Base-by-base conservation (phyloP, 1,284 basidiomycete genomes). In the Rhizoctonia solani region DNA sequence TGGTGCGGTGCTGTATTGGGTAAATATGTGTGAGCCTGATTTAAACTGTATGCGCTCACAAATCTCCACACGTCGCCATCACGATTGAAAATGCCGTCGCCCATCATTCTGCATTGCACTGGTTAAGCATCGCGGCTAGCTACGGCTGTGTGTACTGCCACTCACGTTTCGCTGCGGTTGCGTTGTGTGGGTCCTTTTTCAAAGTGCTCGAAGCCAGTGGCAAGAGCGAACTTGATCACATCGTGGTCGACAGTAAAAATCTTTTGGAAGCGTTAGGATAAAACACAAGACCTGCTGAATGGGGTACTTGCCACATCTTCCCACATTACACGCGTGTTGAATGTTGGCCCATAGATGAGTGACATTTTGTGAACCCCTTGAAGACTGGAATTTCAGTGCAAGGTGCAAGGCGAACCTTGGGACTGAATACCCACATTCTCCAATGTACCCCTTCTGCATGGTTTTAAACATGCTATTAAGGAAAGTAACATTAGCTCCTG, bases 51-150 rank as follows among this genome's bases (percentile, higher is more conserved):
- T 30, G 37, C 41, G 63, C 68, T 61, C 37, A 69, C 68, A 37
- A 58, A 56, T 63, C 67, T 69, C 65, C 69, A 69, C 16, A 53
- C 19, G 2, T 61, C 68, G 1, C 80, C 80, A 61, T 81, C 81
- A n/a, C 78, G 78, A 67, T 82, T 82, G 71, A 83, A 83, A 14
- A 82, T 79, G 0, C 81, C 80, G 4, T 79, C 79, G 54, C 83
- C 83, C 13, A 85, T 76, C 16, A 85, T 70, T 1, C 78, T 76
- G 30, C 72, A 68, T 34, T 80, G 72, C 67, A 78, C 76, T 5
- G 74, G 72, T 70, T 72, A 54, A 47, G 44, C 8, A 50, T 27
- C 42, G 14, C 54, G 2, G 63, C 77, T 75, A 21, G 52, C 68
- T 34, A 55, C 50, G 41, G 77, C 77, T 76, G 30, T 16, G 68